These are phyloP conservation scores for Suillus weaverae DNA, from an alignment of 768 basidiomycete genomes.

Conservation along the genomic window DNA sequence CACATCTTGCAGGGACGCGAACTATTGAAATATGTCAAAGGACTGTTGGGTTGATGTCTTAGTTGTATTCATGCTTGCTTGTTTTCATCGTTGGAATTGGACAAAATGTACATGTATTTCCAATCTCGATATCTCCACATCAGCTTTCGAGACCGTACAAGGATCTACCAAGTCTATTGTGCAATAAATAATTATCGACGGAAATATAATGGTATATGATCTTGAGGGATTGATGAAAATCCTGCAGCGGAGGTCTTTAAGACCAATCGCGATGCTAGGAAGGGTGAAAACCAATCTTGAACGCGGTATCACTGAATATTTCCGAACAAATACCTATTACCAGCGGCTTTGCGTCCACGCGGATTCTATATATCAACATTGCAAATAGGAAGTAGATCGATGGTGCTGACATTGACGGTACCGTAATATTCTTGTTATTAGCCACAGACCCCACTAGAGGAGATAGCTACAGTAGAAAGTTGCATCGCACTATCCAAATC, in stretches of 20 bases:
- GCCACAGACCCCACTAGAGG: no score
- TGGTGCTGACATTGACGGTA: no score
- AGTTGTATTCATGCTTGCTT: neutral
- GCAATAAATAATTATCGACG: neutral
- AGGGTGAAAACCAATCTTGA: neutral
- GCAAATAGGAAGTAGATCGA: no score
- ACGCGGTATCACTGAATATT: no score
- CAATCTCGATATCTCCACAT: neutral
- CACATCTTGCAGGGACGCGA: constrained; percentile 57
- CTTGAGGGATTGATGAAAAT: constrained; percentile 58
- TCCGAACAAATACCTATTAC: no score
- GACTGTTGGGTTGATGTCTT: constrained; percentile 52
- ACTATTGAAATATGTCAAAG: constrained; percentile 70
- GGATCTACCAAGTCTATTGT: neutral
- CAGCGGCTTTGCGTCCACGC: no score
- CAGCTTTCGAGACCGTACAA: neutral
- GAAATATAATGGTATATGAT: constrained; percentile 29
- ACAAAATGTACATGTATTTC: neutral
- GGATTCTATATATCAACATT: no score
- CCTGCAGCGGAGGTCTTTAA: constrained; percentile 58
- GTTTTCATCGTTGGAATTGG: neutral
- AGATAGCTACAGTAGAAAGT: no score
- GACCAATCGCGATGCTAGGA: constrained; percentile 59
- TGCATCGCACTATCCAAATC: no score
- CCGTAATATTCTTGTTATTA: no score